Base-by-base conservation (phyloP, 2,329 filamentous ascomycete genomes). In the Penicillium hordei region DNA sequence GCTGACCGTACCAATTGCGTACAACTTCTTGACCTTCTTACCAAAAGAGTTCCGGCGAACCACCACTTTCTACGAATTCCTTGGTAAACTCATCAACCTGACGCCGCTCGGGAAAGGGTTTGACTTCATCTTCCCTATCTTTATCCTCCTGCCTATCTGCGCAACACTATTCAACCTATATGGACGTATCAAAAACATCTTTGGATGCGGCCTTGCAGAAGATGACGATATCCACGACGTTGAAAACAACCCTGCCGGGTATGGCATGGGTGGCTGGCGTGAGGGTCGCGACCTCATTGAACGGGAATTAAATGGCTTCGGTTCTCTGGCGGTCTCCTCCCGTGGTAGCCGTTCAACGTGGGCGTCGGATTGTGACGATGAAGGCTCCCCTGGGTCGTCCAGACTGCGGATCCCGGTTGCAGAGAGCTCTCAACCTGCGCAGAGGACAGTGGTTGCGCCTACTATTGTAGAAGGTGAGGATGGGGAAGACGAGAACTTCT, bases 21-120 rank as follows among this genome's bases (percentile, higher is more conserved):
- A 96, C 83, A 99, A 99, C 76, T 99, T 97, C 71, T 83, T 96
- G 72, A 97, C 93, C 0, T 93, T 97, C 72, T 77, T 97, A 23
- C 89, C 90, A 0, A 81, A 80, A 8, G 80, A 81, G 13, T 85
- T 96, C 42, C 93, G 92, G 70, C 77, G 82, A 57, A 83, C 87
- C 66, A 97, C 93, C 0, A 86, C 87, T 0, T 99, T 97, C 75
- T 96, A 93, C 77, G 75, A 84, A 42, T 96, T 99, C 68, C 83
- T 99, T 0, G 94, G 94, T 7, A 79, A 85, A 43, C 83, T 91
- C 12, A 91, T 99, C 73, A 86, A 93, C 68, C 81, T 97, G 17
- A 97, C 92, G 0, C 85, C 88, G 0, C 79, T 97, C 1, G 91
- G 93, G 4, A 84, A 86, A 44, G 90, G 90, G 71, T 97, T 97